Evolutionary conservation across 805 yeast species (phyloP).

Genomic region (Kodamaea laetipori): DNA sequence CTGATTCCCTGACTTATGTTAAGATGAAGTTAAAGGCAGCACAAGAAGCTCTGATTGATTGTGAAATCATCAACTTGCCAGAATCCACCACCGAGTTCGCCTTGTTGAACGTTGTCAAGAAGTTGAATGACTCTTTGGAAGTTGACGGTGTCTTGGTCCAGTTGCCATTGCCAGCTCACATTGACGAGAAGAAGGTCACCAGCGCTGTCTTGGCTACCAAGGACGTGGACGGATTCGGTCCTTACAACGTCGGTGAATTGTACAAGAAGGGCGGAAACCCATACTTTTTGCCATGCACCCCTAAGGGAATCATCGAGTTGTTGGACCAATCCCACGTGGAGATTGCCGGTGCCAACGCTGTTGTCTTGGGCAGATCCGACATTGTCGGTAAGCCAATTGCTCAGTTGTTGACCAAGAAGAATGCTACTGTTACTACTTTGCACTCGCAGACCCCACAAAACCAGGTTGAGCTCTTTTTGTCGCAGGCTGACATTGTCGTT

Average conservation of each 20-base stretch:
- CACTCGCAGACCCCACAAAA: slow-evolving; percentile 65
- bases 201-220: slow-evolving; percentile 64
- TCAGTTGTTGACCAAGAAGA: slow-evolving; percentile 63
- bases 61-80: slow-evolving; percentile 61
- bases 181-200: slow-evolving; percentile 68
- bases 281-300: slow-evolving; percentile 77
- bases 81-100: slow-evolving; percentile 57
- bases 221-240: slow-evolving; percentile 85
- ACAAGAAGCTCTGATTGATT: slow-evolving; percentile 63
- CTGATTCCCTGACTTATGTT: slow-evolving; percentile 81
- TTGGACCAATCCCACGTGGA: slow-evolving; percentile 57
- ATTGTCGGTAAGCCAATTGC: slow-evolving; percentile 85
- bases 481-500: slow-evolving; percentile 72
- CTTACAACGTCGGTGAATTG: slow-evolving; percentile 75
- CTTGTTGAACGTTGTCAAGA: slow-evolving; percentile 53
- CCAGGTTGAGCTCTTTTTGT: slow-evolving; percentile 48
- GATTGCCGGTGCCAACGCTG: slow-evolving; percentile 71
- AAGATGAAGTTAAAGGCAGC: slow-evolving; percentile 81
- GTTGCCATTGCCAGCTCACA: slow-evolving; percentile 71
- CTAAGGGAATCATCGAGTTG: slow-evolving; percentile 73
- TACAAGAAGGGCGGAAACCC: slow-evolving; percentile 75
- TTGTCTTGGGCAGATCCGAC: slow-evolving; percentile 81
- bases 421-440: slow-evolving; percentile 76
- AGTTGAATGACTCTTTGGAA: slow-evolving; percentile 56
- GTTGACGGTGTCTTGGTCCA: slow-evolving; percentile 79